A percentile compares a stretch with the other conserved stretches of the same genome.
phyloP scores from a whole-genome alignment of 345 rosid genomes.

The Dipteronia sinensis region DNA sequence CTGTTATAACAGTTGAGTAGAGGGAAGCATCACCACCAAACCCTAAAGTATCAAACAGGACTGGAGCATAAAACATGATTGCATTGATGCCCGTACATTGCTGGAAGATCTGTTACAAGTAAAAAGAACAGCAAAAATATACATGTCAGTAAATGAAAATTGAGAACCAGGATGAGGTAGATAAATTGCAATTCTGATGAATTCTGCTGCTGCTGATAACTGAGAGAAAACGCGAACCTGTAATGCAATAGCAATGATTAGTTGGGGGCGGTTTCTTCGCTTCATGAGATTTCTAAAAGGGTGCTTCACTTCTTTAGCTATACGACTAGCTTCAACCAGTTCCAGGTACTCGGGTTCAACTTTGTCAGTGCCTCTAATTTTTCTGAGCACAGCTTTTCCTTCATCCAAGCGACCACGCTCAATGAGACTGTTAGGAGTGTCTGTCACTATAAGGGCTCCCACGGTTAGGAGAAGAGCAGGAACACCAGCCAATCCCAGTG shows the following conservation, averaged over 20 bases:
- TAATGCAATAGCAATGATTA: slow-evolving; percentile 75
- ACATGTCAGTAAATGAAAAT: neutral
- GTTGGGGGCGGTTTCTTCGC: slow-evolving; percentile 76
- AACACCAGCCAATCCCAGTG: slow-evolving; percentile 83
- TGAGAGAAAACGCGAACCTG: slow-evolving; percentile 48
- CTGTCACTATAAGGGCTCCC: slow-evolving; percentile 79
- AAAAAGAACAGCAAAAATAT: neutral
- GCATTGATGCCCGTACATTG: slow-evolving; percentile 95
- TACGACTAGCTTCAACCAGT: slow-evolving; percentile 87
- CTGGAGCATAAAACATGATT: slow-evolving; percentile 97
- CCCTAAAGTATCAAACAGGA: slow-evolving; percentile 76
- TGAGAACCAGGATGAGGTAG: neutral
- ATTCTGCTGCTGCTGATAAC: neutral
- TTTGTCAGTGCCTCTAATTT: slow-evolving; percentile 77
- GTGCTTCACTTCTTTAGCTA: slow-evolving; percentile 84
- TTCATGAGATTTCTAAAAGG: slow-evolving; percentile 83
- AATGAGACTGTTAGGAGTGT: slow-evolving; percentile 88
- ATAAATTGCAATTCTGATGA: neutral
- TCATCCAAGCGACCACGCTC: slow-evolving; percentile 85
- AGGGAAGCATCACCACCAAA: slow-evolving; percentile 81
- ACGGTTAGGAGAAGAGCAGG: slow-evolving; percentile 79
- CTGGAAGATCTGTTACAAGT: slow-evolving; percentile 70
- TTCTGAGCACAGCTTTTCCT: slow-evolving; percentile 82
- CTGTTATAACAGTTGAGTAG: slow-evolving; percentile 89
- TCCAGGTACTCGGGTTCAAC: slow-evolving; percentile 84